These are phyloP conservation scores for Coemansia sp. DNA, from an alignment of 192 early-diverging fungal genomes.

Conservation along the genomic window DNA sequence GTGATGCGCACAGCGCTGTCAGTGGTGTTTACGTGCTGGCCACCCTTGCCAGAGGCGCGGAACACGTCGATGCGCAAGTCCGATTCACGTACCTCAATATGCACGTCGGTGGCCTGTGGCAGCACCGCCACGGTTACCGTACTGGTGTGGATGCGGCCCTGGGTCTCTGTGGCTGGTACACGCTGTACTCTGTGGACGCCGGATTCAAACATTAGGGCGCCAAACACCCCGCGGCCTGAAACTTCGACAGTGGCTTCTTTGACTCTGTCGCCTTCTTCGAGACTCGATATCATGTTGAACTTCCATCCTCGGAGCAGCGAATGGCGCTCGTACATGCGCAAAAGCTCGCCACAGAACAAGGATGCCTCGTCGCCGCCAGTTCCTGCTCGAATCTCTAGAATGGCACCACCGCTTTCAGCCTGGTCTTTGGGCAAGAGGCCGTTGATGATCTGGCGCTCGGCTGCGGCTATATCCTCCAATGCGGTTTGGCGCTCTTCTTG, in stretches of 20 bases:
- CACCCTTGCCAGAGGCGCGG: constrained; percentile 78
- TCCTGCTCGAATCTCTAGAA: constrained; percentile 75
- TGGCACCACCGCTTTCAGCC: constrained; percentile 65
- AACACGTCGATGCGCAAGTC: constrained; percentile 73
- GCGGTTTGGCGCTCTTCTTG: constrained; percentile 59
- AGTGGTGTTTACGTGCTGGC: constrained; percentile 94
- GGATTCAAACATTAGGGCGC: constrained; percentile 73
- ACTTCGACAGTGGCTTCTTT: constrained; percentile 67
- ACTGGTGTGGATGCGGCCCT: constrained; percentile 75
- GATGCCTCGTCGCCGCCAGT: constrained; percentile 79
- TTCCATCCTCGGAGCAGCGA: constrained; percentile 62
- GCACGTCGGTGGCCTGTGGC: constrained; percentile 69
- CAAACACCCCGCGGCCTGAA: constrained; percentile 69
- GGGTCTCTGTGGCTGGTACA: constrained; percentile 73
- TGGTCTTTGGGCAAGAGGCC: constrained; percentile 65
- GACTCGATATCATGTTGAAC: constrained; percentile 56
- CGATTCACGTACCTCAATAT: constrained; percentile 63
- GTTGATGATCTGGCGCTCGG: constrained; percentile 59
- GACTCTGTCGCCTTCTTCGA: constrained; percentile 31
- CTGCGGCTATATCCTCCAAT: constrained; percentile 30
- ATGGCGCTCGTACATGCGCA: constrained; percentile 75
- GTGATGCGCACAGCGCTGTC: constrained; percentile 92
- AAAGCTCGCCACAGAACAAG: constrained; percentile 67
- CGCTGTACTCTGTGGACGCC: constrained; percentile 83
- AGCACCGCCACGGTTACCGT: constrained; percentile 78